These are phyloP conservation scores for Aspergillus versicolor DNA, from an alignment of 2,329 filamentous ascomycete genomes.

Conservation along the genomic window DNA sequence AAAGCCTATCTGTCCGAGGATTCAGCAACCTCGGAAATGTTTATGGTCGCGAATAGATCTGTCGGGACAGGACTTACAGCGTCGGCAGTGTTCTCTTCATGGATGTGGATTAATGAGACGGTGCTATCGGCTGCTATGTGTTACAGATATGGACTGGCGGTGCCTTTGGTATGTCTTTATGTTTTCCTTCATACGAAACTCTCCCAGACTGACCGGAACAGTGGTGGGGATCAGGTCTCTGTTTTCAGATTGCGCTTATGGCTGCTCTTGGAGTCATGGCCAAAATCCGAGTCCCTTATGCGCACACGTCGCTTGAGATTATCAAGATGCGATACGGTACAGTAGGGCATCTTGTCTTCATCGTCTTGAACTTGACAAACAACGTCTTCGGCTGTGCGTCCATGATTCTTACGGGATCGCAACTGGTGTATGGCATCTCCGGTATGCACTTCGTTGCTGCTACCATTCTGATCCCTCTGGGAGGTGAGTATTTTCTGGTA, in stretches of 20 bases:
- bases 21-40: conserved; percentile 43
- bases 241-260: conserved; percentile 53
- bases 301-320: conserved; percentile 53
- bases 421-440: conserved; percentile 48
- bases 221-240: conserved; percentile 43
- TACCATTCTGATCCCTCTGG: conserved; percentile 47
- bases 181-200: background rate
- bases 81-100: conserved; percentile 39
- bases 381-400: conserved; percentile 48
- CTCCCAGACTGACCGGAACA: conserved; percentile 10
- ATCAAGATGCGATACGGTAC: conserved; percentile 50
- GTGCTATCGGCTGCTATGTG: conserved; percentile 35
- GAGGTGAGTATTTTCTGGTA: conserved; percentile 32
- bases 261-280: conserved; percentile 50
- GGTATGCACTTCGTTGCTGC: conserved; percentile 51
- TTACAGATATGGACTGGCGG: conserved; percentile 35
- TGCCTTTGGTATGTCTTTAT: conserved; percentile 30
- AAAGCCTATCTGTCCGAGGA: conserved; percentile 31
- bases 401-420: conserved; percentile 49
- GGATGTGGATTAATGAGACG: conserved; percentile 43
- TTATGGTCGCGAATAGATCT: conserved; percentile 40
- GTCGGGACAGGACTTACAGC: conserved; percentile 39
- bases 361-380: conserved; percentile 43
- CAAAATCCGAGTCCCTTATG: conserved; percentile 52
- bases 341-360: conserved; percentile 42